Percentiles rank a stretch among this genome's conserved stretches.
phyloP scores from a whole-genome alignment of 352 stramenopile species.

The Aphanomyces astaci region DNA sequence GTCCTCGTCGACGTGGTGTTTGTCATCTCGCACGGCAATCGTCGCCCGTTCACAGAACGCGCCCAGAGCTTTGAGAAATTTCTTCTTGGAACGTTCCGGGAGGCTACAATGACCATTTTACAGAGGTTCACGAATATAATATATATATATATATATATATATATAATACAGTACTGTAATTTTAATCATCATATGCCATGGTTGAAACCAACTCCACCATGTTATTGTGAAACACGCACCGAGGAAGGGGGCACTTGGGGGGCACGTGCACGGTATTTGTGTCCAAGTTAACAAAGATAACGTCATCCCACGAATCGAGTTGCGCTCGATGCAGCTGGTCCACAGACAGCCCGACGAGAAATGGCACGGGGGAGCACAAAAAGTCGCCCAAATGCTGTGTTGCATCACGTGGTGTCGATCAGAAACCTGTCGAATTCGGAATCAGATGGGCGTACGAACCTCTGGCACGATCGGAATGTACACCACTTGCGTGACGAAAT shows the following conservation, averaged over 20 bases:
- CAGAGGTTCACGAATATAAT: too few relatives aligned
- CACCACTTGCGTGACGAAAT: conserved; percentile 60
- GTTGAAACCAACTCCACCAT: too few relatives aligned
- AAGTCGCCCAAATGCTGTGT: conserved; percentile 62
- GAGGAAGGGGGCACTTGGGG: conserved; percentile 35
- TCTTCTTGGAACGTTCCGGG: conserved; percentile 49
- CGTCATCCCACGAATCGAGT: conserved; percentile 39
- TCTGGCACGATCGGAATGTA: conserved; percentile 66
- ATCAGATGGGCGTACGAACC: conserved; percentile 26
- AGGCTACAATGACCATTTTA: too few relatives aligned
- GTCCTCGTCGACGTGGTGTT: conserved; percentile 16
- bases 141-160: too few relatives aligned
- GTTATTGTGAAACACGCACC: neutral
- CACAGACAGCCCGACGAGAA: conserved; percentile 64
- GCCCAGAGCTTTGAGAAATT: conserved; percentile 43
- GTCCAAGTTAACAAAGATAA: conserved; percentile 64
- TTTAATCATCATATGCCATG: too few relatives aligned
- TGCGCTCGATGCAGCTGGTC: conserved; percentile 30
- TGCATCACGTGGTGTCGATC: too few relatives aligned
- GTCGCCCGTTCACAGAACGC: conserved; percentile 42
- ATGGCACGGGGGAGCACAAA: conserved; percentile 59
- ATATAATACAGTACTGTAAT: too few relatives aligned
- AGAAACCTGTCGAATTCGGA: too few relatives aligned
- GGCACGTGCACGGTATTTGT: conserved; percentile 49
- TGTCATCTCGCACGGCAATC: conserved; percentile 29